Base-by-base conservation (phyloP, 768 basidiomycete species). In the Leccinum longicurvipes region DNA sequence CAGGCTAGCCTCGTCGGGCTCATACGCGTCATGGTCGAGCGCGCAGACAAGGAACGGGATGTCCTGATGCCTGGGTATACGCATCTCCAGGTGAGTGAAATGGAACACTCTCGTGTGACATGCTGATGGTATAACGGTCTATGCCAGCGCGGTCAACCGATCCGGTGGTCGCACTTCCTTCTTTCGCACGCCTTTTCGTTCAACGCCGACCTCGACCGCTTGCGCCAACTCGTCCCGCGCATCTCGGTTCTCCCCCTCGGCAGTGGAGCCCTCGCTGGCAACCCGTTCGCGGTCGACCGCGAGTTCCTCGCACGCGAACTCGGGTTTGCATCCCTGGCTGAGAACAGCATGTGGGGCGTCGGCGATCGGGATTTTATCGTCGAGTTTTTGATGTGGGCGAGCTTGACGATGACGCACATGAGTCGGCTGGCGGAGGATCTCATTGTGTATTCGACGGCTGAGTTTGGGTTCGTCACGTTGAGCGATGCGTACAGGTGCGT, bases 111-210 rank as follows among this genome's bases (percentile, higher is more conserved):
- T 14, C 19, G 11, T 19, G 25, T 29, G n/a, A 28, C 19, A 9
- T 41, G 32, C 34, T 59, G 21, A 62, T 62, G 14, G 25, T 3
- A 10, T 29, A 99, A n/a, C n/a, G n/a, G n/a, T n/a, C n/a, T n/a
- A 94, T 89, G 95, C 41, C 62, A 99, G 96, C 89, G 97, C 36
- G 97, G 89, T 19, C 95, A 98, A 80, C 97, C 97, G 32, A 96
- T 99, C 67, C 86, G 97, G 59, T 99, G 97, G 97, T 95, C 97
- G 0, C 97, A 99, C 73, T 83, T 97, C 51, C 80, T 99, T 45
- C 83, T 98, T 52, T 96, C 94, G 21, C 93, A 99, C 72, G 93
- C 94, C 5, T 91, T 92, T 65, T 92, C 94, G 23, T 94, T 98
- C 77, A 79, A 83, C n/a, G 81, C 83, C 48, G 97, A 99, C 74